Evolutionary conservation across 768 basidiomycete species (phyloP).

Genomic region (Kwoniella botswanensis): DNA sequence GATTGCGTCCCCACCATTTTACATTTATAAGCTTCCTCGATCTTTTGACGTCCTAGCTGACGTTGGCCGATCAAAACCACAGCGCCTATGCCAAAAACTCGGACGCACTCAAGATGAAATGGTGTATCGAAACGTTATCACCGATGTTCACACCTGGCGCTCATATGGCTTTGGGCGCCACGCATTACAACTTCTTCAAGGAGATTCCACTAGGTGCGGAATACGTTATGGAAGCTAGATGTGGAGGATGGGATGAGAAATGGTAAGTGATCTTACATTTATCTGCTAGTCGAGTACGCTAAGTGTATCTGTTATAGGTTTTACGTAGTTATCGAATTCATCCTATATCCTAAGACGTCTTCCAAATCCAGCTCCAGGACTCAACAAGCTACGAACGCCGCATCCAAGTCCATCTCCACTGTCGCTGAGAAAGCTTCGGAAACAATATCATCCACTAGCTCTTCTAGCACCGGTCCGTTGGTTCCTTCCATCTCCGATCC

Average conservation of each 20-base stretch:
- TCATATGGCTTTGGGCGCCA: constrained; percentile 47
- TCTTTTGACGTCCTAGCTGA: neutral
- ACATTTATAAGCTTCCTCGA: too few species aligned
- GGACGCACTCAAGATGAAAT: constrained; percentile 46
- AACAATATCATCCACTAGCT: constrained; percentile 2
- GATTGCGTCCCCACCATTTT: neutral
- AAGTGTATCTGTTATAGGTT: constrained; percentile 34
- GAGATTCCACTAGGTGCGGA: constrained; percentile 55
- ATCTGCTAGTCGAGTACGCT: neutral
- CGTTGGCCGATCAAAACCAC: neutral
- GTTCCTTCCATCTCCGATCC: constrained; percentile 25
- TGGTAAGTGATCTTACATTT: constrained; percentile 42
- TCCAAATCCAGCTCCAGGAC: constrained; percentile 17
- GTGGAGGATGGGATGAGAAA: constrained; percentile 58
- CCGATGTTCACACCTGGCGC: constrained; percentile 43
- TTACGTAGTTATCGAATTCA: constrained; percentile 55
- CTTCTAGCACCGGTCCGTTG: too few species aligned
- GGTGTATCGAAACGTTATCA: constrained; percentile 39
- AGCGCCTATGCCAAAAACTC: constrained; percentile 47
- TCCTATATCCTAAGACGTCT: constrained; percentile 53
- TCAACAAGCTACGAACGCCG: neutral
- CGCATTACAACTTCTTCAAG: constrained; percentile 55
- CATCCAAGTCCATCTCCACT: neutral
- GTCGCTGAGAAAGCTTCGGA: constrained; percentile 8
- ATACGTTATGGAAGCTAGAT: constrained; percentile 54